phyloP scores from a whole-genome alignment of 148 eudicot genomes.

The Cornus suecica region DNA sequence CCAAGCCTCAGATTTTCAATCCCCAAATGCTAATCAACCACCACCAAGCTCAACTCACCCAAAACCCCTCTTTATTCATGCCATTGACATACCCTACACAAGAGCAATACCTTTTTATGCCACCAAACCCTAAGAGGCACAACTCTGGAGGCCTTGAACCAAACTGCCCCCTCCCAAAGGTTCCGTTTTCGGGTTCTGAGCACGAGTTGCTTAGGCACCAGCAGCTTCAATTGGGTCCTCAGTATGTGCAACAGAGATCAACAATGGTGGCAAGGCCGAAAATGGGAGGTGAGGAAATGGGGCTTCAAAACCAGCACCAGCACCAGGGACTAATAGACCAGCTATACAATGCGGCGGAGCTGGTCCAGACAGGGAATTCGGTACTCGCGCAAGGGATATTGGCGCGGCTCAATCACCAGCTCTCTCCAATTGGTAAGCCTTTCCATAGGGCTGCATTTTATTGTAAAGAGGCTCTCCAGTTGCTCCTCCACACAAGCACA shows the following conservation, averaged over 20 bases:
- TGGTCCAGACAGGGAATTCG: constrained; percentile 67
- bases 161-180: constrained; percentile 23
- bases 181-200: constrained; percentile 37
- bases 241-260: constrained; percentile 29
- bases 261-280: constrained; percentile 33
- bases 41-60: constrained; percentile 41
- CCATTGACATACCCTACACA: constrained; percentile 34
- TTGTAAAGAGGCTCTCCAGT: constrained; percentile 72
- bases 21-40: constrained; percentile 47
- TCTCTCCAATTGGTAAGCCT: constrained; percentile 79
- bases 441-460: constrained; percentile 71
- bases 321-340: constrained; percentile 71
- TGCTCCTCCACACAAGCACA: constrained; percentile 39
- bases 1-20: constrained; percentile 46
- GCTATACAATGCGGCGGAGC: constrained; percentile 79
- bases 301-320: constrained; percentile 29
- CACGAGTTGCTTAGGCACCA: constrained; percentile 17
- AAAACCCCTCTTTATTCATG: constrained; percentile 48
- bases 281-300: constrained; percentile 36
- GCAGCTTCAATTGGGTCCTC: constrained; percentile 28
- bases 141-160: constrained; percentile 50
- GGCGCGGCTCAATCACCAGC: constrained; percentile 99
- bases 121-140: constrained; percentile 61
- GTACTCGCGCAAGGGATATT: constrained; percentile 99
- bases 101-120: constrained; percentile 32